A percentile compares a stretch with the other conserved stretches of the same genome.
phyloP scores from a whole-genome alignment of 345 rosid species.

The Lepidium sativum region DNA sequence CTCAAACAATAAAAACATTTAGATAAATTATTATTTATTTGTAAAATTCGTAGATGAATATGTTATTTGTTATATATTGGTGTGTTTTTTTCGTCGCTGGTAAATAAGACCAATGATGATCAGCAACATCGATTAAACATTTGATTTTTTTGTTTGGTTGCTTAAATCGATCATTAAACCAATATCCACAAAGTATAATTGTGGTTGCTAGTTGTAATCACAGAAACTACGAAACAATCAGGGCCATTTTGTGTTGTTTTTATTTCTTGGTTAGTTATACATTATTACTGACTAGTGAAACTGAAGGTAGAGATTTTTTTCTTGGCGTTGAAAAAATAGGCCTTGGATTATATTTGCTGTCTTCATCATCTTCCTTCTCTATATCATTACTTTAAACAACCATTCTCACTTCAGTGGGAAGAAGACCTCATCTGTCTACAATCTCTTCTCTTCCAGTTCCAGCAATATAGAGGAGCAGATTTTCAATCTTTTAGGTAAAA shows the following conservation, averaged over 20 bases:
- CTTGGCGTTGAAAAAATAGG: not conserved
- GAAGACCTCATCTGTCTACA: not conserved
- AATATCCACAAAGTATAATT: too few relatives aligned
- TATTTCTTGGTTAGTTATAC: not conserved
- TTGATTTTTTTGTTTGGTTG: too few relatives aligned
- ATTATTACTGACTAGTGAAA: not conserved
- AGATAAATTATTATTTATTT: not conserved
- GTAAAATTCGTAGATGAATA: not conserved
- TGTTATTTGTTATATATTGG: not conserved
- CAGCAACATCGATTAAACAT: too few relatives aligned
- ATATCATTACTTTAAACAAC: constrained; percentile 2
- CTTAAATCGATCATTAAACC: too few relatives aligned
- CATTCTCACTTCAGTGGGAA: not conserved
- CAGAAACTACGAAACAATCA: too few relatives aligned
- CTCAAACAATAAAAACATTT: not conserved
- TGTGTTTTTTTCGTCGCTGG: not conserved
- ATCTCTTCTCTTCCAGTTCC: not conserved
- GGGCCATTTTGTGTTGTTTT: too few relatives aligned
- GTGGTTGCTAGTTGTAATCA: too few relatives aligned
- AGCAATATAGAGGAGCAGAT: not conserved
- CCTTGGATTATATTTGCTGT: not conserved
- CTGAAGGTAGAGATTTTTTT: constrained; percentile 5
- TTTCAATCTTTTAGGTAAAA: not conserved
- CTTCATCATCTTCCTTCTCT: not conserved
- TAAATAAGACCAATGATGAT: too few relatives aligned